Percentiles rank a stretch among this genome's conserved stretches.
These are phyloP conservation scores for Rubroshorea leprosula DNA, from an alignment of 345 rosid species.

Conservation along the genomic window DNA sequence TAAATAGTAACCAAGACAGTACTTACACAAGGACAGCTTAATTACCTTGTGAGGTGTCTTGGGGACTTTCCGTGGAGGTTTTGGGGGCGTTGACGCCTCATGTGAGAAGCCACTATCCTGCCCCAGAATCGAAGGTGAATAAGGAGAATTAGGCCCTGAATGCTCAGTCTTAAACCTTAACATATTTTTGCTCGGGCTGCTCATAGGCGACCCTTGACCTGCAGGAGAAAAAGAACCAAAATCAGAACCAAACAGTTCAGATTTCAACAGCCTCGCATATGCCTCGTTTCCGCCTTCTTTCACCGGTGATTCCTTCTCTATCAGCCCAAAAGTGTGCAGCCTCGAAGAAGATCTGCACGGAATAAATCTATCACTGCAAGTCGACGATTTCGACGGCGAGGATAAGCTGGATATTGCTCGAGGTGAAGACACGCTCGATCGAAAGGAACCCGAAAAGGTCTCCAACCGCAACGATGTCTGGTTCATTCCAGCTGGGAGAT, in stretches of 20 bases:
- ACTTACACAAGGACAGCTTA: not conserved
- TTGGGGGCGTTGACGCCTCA: constrained; percentile 78
- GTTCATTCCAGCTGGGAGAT: constrained; percentile 87
- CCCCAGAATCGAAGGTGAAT: constrained; percentile 72
- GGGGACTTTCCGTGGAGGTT: constrained; percentile 84
- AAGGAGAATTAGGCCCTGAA: constrained; percentile 74
- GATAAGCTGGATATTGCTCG: constrained; percentile 63
- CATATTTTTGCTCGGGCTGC: constrained; percentile 68
- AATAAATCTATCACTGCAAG: constrained; percentile 88
- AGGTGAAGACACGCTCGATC: constrained; percentile 21
- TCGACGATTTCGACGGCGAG: constrained; percentile 68
- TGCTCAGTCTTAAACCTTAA: constrained; percentile 78
- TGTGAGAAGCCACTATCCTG: constrained; percentile 52
- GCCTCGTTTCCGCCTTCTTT: constrained; percentile 96
- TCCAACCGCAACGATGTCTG: constrained; percentile 63
- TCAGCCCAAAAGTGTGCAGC: constrained; percentile 77
- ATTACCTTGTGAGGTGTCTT: constrained; percentile 93
- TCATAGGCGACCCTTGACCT: constrained; percentile 75
- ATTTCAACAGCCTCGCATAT: constrained; percentile 60
- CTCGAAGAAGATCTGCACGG: constrained; percentile 97
- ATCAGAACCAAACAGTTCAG: constrained; percentile 95
- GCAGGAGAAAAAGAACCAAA: constrained; percentile 78
- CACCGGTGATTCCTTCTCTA: constrained; percentile 66
- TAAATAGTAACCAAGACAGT: not conserved
- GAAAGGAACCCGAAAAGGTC: constrained; percentile 41